These are phyloP conservation scores for Macrophomina phaseolina DNA, from an alignment of 2,329 filamentous ascomycete genomes.

Conservation along the genomic window DNA sequence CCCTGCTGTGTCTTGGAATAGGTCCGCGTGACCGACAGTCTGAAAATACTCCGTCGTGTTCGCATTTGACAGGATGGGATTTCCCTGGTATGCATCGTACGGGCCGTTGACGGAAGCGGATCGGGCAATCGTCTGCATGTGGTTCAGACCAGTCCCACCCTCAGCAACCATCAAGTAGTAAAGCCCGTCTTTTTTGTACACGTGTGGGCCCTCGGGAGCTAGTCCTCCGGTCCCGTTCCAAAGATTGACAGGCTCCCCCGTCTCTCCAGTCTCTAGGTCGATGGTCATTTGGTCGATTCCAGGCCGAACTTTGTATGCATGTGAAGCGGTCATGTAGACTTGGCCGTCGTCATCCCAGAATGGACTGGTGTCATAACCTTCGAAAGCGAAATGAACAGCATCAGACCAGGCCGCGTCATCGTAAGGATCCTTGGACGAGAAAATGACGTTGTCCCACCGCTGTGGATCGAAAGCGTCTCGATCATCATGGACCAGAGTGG, in stretches of 20 bases:
- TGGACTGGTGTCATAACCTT: constrained; percentile 59
- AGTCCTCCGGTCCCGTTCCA: constrained; percentile 46
- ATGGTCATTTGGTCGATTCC: constrained; percentile 41
- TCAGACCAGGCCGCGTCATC: constrained; percentile 54
- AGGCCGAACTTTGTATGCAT: constrained; percentile 36
- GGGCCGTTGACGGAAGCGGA: constrained; percentile 48
- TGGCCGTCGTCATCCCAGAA: constrained; percentile 64
- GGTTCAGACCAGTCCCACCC: constrained; percentile 49
- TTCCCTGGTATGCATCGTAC: constrained; percentile 47
- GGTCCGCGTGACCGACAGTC: constrained; percentile 45
- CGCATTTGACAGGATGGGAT: constrained; percentile 50
- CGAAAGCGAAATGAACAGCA: constrained; percentile 56
- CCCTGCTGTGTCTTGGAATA: constrained; percentile 42
- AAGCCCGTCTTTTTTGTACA: constrained; percentile 45
- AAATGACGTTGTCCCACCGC: constrained; percentile 54
- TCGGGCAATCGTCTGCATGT: constrained; percentile 47
- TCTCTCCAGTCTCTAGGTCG: constrained; percentile 41
- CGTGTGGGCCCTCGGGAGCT: constrained; percentile 45
- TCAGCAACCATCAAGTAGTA: constrained; percentile 47
- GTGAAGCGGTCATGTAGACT: constrained; percentile 52
- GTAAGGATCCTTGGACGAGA: constrained; percentile 53
- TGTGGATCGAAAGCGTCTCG: constrained; percentile 35
- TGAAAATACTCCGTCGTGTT: constrained; percentile 48
- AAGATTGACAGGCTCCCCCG: constrained; percentile 34
- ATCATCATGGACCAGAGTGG: constrained; percentile 40